Conservation (phyloP, 805 yeast genomes). For the Huiozyma sinensis region DNA sequence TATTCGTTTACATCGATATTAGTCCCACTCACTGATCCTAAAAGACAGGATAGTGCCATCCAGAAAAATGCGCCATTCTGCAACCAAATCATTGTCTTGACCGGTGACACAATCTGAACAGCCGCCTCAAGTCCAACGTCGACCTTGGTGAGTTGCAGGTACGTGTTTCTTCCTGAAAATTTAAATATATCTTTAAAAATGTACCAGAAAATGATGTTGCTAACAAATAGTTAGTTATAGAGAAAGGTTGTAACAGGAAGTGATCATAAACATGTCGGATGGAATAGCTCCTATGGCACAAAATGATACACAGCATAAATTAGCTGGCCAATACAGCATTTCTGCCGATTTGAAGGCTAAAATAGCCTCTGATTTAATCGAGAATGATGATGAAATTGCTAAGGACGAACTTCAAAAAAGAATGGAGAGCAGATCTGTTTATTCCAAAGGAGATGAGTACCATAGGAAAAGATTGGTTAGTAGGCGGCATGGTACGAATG, state of each 20-base stretch:
- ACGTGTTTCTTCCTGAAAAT: no score
- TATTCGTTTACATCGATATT: conserved; percentile 1
- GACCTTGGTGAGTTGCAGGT: no score
- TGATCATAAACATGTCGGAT: no score
- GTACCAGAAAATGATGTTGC: no score
- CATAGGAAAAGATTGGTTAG: conserved; percentile 32
- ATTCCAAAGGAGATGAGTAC: conserved; percentile 37
- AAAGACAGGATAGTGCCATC: no score
- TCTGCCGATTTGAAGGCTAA: conserved; percentile 27
- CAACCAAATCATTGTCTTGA: no score
- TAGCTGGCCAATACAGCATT: conserved; percentile 34
- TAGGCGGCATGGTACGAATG: conserved; percentile 30
- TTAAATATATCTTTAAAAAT: no score
- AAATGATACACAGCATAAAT: conserved; percentile 1
- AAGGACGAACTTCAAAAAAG: conserved; percentile 24
- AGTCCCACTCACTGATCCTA: not conserved
- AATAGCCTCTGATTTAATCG: conserved; percentile 17
- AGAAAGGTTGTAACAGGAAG: no score
- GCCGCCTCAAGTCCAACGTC: no score
- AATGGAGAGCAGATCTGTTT: conserved; percentile 20
- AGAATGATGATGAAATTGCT: conserved; percentile 11
- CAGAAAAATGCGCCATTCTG: no score
- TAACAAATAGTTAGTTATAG: no score
- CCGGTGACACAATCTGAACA: no score
- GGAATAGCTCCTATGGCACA: not conserved